Evolutionary conservation across 2,329 filamentous ascomycete genomes (phyloP), one percentile per base, ranked within the genome.

Genomic region (Juglanconis sp.): DNA sequence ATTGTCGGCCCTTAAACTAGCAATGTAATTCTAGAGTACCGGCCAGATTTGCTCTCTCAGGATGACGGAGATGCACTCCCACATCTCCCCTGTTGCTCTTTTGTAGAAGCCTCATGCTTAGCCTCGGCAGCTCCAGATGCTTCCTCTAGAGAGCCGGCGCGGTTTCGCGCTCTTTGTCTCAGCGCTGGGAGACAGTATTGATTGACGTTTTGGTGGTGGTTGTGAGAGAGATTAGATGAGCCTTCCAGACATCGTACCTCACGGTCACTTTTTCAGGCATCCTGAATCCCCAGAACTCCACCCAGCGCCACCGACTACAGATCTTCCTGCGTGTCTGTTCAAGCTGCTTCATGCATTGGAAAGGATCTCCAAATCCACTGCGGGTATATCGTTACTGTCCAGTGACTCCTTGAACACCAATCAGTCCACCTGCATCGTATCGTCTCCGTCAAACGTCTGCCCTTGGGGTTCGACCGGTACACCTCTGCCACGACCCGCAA

Each of bases 401-500:
- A 38, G 46, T 47, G 47, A 32, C 44, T 56, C 31, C 3, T 11
- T 13, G 32, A 44, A 24, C 11, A 55, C 67, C 57, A 73, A 10
- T 64, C 66, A 77, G 64, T 85, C 87, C 68, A 92, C 83, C 70
- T 92, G 80, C 92, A 97, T 97, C 15, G 92, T 96, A 78, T 98
- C 94, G 72, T 98, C 91, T 9, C 90, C 93, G 67, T 92, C 87
- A 67, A 84, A 77, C 31, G 71, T 78, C 65, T 75, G 77, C 66
- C 69, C 82, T 70, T 76, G 79, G 65, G 75, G 83, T 72, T 91
- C 88, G 30, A 87, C 71, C 31, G 87, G 79, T 5, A 94, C 86
- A 42, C 94, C 94, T 64, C 95, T 84, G 2, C 92, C 94, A 74
- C 95, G 83, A 2, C 95, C 95, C 32, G 92, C 92, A 52, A 98